phyloP scores from a whole-genome alignment of 2,329 filamentous ascomycete genomes.

The Tetracladium maxilliforme region DNA sequence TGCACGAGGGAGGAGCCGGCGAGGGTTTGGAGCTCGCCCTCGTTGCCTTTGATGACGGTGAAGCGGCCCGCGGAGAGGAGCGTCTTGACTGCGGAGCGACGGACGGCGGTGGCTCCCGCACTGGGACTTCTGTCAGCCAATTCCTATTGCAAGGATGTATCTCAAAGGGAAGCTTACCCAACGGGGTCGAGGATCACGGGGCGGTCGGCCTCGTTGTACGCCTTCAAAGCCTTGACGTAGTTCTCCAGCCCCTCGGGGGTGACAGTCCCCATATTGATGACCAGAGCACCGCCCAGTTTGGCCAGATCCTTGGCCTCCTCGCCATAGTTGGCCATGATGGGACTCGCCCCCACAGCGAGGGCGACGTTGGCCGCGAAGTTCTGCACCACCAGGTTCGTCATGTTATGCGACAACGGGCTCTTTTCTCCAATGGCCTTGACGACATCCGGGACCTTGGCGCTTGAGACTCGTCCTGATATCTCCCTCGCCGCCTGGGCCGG shows the following conservation, averaged over 20 bases:
- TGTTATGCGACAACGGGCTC: conserved; percentile 73
- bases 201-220: conserved; percentile 65
- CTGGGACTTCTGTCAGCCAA: too few relatives aligned
- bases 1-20: conserved; percentile 39
- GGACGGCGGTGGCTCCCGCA: conserved; percentile 65
- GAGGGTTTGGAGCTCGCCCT: conserved; percentile 69
- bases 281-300: conserved; percentile 58
- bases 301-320: conserved; percentile 74
- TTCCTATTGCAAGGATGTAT: neutral
- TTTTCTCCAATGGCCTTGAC: conserved; percentile 44
- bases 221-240: conserved; percentile 58
- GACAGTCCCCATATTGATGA: conserved; percentile 92
- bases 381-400: conserved; percentile 93
- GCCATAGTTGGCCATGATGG: conserved; percentile 87
- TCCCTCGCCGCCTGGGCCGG: conserved; percentile 46
- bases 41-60: conserved; percentile 87
- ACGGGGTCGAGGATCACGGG: conserved; percentile 83
- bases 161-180: too few relatives aligned
- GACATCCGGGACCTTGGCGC: conserved; percentile 17
- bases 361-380: conserved; percentile 91
- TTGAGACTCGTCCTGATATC: conserved; percentile 38
- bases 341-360: conserved; percentile 69
- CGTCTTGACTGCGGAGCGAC: conserved; percentile 54
- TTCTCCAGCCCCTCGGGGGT: conserved; percentile 60
- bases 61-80: conserved; percentile 66